These are phyloP conservation scores for Naganishia sp. DNA, from an alignment of 1,284 basidiomycete species.

Conservation along the genomic window DNA sequence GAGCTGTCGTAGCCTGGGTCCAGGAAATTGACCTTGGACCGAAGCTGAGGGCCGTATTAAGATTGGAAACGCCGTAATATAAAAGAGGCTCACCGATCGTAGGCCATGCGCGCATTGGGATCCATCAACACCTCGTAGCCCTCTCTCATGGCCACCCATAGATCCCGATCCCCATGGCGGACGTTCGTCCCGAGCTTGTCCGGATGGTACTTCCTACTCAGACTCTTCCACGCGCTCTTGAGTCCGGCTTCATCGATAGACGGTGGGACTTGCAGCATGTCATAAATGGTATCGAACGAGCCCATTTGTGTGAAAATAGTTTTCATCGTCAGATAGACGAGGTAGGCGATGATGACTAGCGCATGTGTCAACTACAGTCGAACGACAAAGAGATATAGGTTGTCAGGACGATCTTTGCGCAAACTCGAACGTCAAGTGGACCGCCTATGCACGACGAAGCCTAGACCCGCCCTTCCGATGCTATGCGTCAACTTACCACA, in stretches of 20 bases:
- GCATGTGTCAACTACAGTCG: slow-evolving; percentile 2
- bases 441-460: too few species aligned
- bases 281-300: neutral
- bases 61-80: neutral
- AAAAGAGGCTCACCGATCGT: slow-evolving; percentile 16
- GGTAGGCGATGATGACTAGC: slow-evolving; percentile 21
- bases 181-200: slow-evolving; percentile 12
- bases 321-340: slow-evolving; percentile 5
- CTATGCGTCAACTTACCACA: slow-evolving; percentile 1
- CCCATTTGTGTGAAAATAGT: neutral
- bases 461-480: neutral
- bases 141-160: slow-evolving; percentile 22
- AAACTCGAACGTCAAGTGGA: too few species aligned
- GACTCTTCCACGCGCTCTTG: slow-evolving; percentile 17
- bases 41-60: slow-evolving; percentile 1
- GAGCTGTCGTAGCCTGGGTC: slow-evolving; percentile 18
- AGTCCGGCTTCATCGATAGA: neutral
- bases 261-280: slow-evolving; percentile 9
- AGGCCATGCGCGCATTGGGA: slow-evolving; percentile 21
- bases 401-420: neutral
- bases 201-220: slow-evolving; percentile 15
- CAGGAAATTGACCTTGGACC: slow-evolving; percentile 14
- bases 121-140: slow-evolving; percentile 25
- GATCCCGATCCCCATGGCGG: neutral
- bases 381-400: neutral